Percentiles rank a stretch among this genome's conserved stretches.
These are phyloP conservation scores for Cercis canadensis DNA, from an alignment of 306 rosid species.

Conservation along the genomic window DNA sequence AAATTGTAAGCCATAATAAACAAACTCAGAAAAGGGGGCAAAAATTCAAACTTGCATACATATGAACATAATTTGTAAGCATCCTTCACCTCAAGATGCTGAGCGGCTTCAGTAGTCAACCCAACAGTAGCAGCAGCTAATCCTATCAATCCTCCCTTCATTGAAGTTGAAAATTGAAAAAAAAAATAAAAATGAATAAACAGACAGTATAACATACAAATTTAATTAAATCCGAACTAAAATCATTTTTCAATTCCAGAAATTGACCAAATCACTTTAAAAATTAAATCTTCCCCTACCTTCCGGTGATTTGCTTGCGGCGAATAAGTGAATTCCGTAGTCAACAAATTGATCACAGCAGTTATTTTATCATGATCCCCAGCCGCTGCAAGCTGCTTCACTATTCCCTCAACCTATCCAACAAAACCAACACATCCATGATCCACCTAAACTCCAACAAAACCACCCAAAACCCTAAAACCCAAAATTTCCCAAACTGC, in stretches of 20 bases:
- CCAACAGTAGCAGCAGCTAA: conserved; percentile 99
- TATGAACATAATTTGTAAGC: not conserved
- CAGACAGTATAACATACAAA: conserved; percentile 19
- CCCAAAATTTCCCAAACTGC: conserved; percentile 38
- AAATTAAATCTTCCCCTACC: conserved; percentile 52
- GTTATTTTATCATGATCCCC: conserved; percentile 90
- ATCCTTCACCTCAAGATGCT: conserved; percentile 90
- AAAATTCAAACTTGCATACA: not conserved
- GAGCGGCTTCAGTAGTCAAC: conserved; percentile 86
- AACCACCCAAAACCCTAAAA: conserved; percentile 53
- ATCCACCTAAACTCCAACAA: conserved; percentile 37
- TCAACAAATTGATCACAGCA: conserved; percentile 80
- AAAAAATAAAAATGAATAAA: conserved; percentile 2
- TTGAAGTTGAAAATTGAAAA: conserved; percentile 1
- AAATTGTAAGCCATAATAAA: conserved; percentile 16
- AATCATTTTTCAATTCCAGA: not conserved
- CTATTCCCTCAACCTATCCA: conserved; percentile 89
- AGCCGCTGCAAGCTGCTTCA: conserved; percentile 74
- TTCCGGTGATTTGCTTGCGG: conserved; percentile 93
- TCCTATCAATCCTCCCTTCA: conserved; percentile 97
- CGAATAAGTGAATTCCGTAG: conserved; percentile 70
- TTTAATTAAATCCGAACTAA: conserved; percentile 23
- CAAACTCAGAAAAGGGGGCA: not conserved
- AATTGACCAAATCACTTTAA: conserved; percentile 10
- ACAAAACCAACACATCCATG: not conserved